These are phyloP conservation scores for Fraxinus americana DNA, from an alignment of 257 asterid genomes.

Conservation along the genomic window DNA sequence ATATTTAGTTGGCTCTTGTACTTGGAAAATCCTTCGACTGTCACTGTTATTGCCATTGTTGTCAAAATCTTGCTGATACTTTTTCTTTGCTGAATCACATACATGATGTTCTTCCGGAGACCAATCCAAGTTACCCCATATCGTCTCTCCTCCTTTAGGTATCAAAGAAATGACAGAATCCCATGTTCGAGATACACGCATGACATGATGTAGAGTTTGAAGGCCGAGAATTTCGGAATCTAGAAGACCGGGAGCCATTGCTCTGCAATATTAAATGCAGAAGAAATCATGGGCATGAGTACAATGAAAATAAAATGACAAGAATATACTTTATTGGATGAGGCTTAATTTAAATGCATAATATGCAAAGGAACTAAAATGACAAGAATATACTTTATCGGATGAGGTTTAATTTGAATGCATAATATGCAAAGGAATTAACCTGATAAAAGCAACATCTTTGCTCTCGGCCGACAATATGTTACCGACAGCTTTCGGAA, in stretches of 20 bases:
- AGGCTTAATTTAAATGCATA: background rate
- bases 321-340: background rate
- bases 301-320: background rate
- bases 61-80: conserved; percentile 26
- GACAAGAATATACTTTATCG: background rate
- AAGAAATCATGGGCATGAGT: background rate
- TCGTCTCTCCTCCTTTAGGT: conserved; percentile 93
- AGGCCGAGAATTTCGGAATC: conserved; percentile 68
- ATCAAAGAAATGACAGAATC: conserved; percentile 74
- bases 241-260: conserved; percentile 77
- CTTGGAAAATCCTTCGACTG: conserved; percentile 29
- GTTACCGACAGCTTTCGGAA: conserved; percentile 72
- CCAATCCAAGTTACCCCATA: conserved; percentile 90
- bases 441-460: conserved; percentile 86
- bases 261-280: conserved; percentile 41
- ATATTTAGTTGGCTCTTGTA: conserved; percentile 48
- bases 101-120: conserved; percentile 78
- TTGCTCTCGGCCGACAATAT: conserved; percentile 84
- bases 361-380: conserved; percentile 17
- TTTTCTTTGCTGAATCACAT: conserved; percentile 44
- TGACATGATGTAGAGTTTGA: conserved; percentile 75
- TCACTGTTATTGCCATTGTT: conserved; percentile 40
- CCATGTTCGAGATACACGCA: conserved; percentile 84
- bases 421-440: background rate
- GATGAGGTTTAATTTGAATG: background rate